Conservation (phyloP, 306 rosid species). For the Corylus avellana region DNA sequence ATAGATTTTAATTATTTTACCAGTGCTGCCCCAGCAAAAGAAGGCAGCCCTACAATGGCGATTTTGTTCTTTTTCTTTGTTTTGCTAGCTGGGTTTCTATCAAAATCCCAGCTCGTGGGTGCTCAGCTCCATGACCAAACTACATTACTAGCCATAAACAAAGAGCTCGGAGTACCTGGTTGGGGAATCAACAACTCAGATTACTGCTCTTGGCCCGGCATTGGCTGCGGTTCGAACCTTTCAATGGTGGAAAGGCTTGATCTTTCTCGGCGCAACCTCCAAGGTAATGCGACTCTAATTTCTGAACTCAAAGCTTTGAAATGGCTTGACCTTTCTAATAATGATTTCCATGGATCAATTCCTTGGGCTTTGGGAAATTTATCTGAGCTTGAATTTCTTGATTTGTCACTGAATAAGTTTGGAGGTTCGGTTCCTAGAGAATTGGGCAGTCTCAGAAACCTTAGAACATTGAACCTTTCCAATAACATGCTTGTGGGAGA, state of each 20-base stretch:
- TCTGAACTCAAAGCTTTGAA: constrained; percentile 85
- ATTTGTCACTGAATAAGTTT: constrained; percentile 82
- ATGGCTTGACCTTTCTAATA: constrained; percentile 83
- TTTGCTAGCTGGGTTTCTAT: constrained; percentile 57
- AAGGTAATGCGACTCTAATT: constrained; percentile 76
- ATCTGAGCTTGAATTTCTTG: constrained; percentile 81
- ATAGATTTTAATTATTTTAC: constrained; percentile 31
- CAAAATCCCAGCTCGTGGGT: constrained; percentile 40
- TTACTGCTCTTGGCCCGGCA: constrained; percentile 85
- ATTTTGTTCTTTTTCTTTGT: constrained; percentile 40
- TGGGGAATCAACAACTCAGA: constrained; percentile 74
- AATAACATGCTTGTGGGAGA: constrained; percentile 75
- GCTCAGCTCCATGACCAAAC: constrained; percentile 68
- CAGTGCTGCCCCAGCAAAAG: constrained; percentile 17
- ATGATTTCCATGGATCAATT: constrained; percentile 72
- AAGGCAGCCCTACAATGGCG: constrained; percentile 45
- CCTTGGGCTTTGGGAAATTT: constrained; percentile 68
- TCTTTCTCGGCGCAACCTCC: constrained; percentile 69
- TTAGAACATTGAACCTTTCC: constrained; percentile 83
- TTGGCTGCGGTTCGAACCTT: constrained; percentile 59
- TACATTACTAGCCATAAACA: constrained; percentile 56
- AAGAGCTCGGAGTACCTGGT: constrained; percentile 79
- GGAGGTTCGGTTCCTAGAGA: constrained; percentile 74
- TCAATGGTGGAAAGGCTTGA: constrained; percentile 77
- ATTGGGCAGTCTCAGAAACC: constrained; percentile 69